Evolutionary conservation across 768 basidiomycete genomes (phyloP).

Genomic region (Suillus discolor): DNA sequence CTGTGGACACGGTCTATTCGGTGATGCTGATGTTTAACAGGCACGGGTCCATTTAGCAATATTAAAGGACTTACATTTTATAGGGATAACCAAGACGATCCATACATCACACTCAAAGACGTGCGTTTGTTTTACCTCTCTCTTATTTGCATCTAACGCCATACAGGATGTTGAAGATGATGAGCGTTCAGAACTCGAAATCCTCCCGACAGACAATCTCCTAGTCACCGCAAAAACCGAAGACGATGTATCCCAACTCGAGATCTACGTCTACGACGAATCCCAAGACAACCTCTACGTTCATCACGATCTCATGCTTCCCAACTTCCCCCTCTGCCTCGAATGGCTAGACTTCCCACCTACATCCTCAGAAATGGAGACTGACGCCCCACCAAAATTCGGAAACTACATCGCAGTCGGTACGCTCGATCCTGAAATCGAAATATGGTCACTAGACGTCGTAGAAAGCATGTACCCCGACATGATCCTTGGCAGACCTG

Average conservation of each 20-base stretch:
- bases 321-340: constrained; percentile 96
- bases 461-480: constrained; percentile 95
- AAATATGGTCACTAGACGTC: constrained; percentile 96
- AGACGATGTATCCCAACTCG: constrained; percentile 94
- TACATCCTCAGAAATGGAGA: constrained; percentile 43
- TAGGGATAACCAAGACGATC: constrained; percentile 90
- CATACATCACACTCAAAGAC: constrained; percentile 95
- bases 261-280: constrained; percentile 96
- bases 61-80: constrained; percentile 95
- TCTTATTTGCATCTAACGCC: constrained; percentile 16
- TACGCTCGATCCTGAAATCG: constrained; percentile 96
- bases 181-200: constrained; percentile 88
- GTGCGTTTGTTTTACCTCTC: constrained; percentile 42
- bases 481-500: constrained; percentile 87
- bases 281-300: constrained; percentile 89
- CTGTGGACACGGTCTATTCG: background rate
- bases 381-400: constrained; percentile 39
- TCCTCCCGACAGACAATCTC: constrained; percentile 90
- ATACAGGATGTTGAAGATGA: constrained; percentile 70
- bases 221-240: constrained; percentile 93
- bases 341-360: constrained; percentile 99
- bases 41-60: constrained; percentile 84
- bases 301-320: constrained; percentile 97
- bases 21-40: constrained; percentile 34
- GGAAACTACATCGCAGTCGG: constrained; percentile 97